Evolutionary conservation across 116 monocot species (phyloP).

Genomic region (Papilionanthe hybrid): DNA sequence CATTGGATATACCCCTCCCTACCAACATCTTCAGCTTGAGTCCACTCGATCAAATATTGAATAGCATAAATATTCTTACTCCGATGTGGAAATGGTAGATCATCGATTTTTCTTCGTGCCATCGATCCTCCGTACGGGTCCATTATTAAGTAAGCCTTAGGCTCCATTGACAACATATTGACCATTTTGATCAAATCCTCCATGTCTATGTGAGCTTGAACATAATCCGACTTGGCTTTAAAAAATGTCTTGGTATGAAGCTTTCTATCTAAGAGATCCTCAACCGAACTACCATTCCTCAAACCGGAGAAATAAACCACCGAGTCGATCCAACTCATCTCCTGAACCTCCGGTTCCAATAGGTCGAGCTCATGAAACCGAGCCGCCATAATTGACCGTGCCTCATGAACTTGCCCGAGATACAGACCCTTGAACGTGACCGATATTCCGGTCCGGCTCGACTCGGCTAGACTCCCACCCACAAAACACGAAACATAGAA

Average conservation of each 20-base stretch:
- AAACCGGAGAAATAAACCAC: slow-evolving; percentile 45
- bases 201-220: slow-evolving; percentile 14
- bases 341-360: slow-evolving; percentile 8
- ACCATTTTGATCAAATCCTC: slow-evolving; percentile 13
- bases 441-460: slow-evolving; percentile 21
- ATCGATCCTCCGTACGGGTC: slow-evolving; percentile 66
- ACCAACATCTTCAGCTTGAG: slow-evolving; percentile 16
- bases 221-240: slow-evolving; percentile 56
- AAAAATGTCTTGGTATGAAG: slow-evolving; percentile 30
- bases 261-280: slow-evolving; percentile 22
- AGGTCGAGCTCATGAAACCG: slow-evolving; percentile 25
- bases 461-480: slow-evolving; percentile 31
- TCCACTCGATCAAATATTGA: slow-evolving; percentile 51
- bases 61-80: slow-evolving; percentile 29
- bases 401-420: slow-evolving; percentile 23
- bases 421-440: slow-evolving; percentile 53
- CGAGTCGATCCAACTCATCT: slow-evolving; percentile 69
- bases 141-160: slow-evolving; percentile 44
- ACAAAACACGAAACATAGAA: slow-evolving; percentile 50
- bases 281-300: slow-evolving; percentile 22
- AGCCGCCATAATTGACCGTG: slow-evolving; percentile 4
- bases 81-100: slow-evolving; percentile 53
- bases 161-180: slow-evolving; percentile 12
- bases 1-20: slow-evolving; percentile 34
- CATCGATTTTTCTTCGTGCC: slow-evolving; percentile 15